Conservation (phyloP, 2,329 filamentous ascomycete species). For the Tolypocladium amazonense region DNA sequence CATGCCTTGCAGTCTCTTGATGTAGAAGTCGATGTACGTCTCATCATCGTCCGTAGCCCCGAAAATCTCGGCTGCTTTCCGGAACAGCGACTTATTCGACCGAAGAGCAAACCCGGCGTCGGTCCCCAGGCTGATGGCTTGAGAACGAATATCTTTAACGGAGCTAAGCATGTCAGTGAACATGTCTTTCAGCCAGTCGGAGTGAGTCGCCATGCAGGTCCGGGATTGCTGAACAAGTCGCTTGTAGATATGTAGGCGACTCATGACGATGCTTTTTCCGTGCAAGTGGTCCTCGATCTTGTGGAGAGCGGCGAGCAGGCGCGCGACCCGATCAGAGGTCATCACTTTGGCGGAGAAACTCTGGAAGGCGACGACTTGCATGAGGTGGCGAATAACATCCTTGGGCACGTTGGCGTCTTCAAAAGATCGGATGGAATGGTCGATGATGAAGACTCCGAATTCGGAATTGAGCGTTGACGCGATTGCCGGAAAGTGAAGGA, state of each 20-base stretch:
- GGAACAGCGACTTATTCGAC: constrained; percentile 55
- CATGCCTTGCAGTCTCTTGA: constrained; percentile 57
- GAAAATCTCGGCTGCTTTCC: constrained; percentile 55
- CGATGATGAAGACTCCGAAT: constrained; percentile 69
- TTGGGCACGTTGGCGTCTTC: constrained; percentile 62
- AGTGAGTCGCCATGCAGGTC: constrained; percentile 57
- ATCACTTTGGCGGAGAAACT: constrained; percentile 67
- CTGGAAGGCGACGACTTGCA: constrained; percentile 72
- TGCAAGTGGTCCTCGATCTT: constrained; percentile 62
- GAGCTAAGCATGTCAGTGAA: constrained; percentile 73
- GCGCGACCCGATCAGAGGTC: constrained; percentile 58
- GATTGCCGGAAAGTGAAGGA: constrained; percentile 66
- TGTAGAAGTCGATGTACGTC: constrained; percentile 60
- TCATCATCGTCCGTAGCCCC: constrained; percentile 38
- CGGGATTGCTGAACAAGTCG: constrained; percentile 64
- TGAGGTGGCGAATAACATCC: constrained; percentile 64
- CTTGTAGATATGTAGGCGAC: constrained; percentile 69
- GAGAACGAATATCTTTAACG: constrained; percentile 62
- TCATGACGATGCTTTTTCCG: constrained; percentile 71
- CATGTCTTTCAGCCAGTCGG: constrained; percentile 73
- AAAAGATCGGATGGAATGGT: constrained; percentile 67
- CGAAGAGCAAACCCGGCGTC: constrained; percentile 61
- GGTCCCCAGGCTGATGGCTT: constrained; percentile 64
- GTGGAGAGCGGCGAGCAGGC: constrained; percentile 60
- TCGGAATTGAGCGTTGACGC: constrained; percentile 62